phyloP scores from a whole-genome alignment of 2,329 filamentous ascomycete genomes.

The Diplodia intermedia region DNA sequence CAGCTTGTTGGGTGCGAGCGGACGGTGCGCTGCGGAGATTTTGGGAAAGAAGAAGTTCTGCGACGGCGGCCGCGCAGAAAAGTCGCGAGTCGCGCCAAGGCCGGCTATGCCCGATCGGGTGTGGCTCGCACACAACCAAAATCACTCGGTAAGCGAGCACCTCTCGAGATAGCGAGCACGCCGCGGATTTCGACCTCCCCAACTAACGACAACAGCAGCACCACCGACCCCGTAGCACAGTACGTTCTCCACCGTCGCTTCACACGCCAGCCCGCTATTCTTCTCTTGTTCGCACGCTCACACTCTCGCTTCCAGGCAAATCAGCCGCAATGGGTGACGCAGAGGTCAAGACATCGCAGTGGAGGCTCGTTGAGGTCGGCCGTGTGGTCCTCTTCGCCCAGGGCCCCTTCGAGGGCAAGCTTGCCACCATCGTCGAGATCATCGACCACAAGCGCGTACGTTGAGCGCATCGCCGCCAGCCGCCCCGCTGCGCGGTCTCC shows the following conservation, averaged over 20 bases:
- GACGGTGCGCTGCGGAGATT: background rate
- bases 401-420: conserved; percentile 81
- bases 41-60: conserved; percentile 14
- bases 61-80: conserved; percentile 14
- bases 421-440: conserved; percentile 97
- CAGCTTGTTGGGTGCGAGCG: background rate
- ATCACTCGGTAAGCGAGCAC: conserved; percentile 31
- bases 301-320: conserved; percentile 43
- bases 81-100: conserved; percentile 22
- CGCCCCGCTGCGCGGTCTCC: conserved; percentile 2
- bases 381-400: conserved; percentile 91
- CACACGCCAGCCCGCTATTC: background rate
- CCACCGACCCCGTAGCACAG: conserved; percentile 47
- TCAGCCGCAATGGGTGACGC: conserved; percentile 56
- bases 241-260: conserved; percentile 41
- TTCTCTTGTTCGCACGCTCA: conserved; percentile 35
- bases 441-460: conserved; percentile 99
- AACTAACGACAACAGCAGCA: conserved; percentile 35
- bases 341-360: conserved; percentile 56
- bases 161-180: conserved; percentile 27
- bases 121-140: conserved; percentile 31
- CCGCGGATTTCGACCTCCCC: conserved; percentile 32
- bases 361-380: conserved; percentile 98
- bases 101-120: background rate
- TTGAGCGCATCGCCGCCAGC: conserved; percentile 45